Percentiles rank a stretch among this genome's conserved stretches.
phyloP scores from a whole-genome alignment of 345 rosid species.

The Rhizophora mangle region DNA sequence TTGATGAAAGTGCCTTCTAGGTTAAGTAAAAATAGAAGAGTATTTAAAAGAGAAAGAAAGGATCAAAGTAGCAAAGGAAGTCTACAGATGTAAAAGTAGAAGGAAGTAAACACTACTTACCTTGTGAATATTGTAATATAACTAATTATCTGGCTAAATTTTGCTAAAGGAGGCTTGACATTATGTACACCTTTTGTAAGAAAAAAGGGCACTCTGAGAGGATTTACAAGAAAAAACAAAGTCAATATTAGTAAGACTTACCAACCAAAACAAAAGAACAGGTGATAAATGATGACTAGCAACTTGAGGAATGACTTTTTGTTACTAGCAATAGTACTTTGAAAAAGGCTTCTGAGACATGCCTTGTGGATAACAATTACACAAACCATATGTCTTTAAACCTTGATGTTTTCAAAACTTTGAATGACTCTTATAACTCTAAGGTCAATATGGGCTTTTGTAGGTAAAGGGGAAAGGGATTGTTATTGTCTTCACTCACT shows the following conservation, averaged over 20 bases:
- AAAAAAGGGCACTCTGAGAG: neutral
- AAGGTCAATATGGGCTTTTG: conserved; percentile 6
- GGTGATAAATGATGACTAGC: neutral
- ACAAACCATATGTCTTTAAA: conserved; percentile 9
- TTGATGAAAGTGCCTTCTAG: neutral
- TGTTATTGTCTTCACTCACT: too few species aligned
- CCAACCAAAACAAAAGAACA: neutral
- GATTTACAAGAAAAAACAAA: neutral
- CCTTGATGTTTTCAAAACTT: neutral
- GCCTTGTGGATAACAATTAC: conserved; percentile 1
- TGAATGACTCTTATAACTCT: neutral
- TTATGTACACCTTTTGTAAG: neutral
- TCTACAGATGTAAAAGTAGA: neutral
- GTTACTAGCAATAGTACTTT: neutral
- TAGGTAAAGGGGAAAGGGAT: neutral
- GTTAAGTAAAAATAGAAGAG: neutral
- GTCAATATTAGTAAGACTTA: neutral
- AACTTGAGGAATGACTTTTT: neutral
- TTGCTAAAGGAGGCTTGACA: conserved; percentile 12
- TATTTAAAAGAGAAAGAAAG: neutral
- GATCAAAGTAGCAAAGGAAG: neutral
- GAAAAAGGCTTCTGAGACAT: neutral
- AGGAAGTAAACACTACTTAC: neutral
- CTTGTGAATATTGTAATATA: conserved; percentile 5
- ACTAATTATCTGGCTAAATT: neutral